A percentile compares a stretch with the other conserved stretches of the same genome.
These are phyloP conservation scores for Lasiodiplodia sp. DNA, from an alignment of 2,329 filamentous ascomycete genomes.

Conservation along the genomic window DNA sequence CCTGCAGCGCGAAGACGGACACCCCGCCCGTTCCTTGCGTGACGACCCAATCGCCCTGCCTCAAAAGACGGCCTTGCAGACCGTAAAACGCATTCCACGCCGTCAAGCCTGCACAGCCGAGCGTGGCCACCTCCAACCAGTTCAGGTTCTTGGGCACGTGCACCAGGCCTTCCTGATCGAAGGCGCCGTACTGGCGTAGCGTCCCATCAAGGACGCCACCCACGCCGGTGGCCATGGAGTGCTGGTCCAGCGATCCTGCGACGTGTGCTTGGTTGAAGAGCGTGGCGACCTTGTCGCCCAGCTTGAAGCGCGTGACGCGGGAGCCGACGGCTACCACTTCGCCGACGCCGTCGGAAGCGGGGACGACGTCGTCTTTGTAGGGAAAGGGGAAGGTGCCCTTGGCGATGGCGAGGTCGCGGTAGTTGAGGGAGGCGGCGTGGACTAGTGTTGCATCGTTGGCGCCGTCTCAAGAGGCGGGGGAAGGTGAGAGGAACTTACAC, in stretches of 20 bases:
- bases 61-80: slow-evolving; percentile 48
- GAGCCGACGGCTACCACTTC: slow-evolving; percentile 61
- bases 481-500: slow-evolving; percentile 44
- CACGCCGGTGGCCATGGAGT: slow-evolving; percentile 62
- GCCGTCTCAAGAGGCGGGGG: not conserved
- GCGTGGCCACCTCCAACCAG: slow-evolving; percentile 55
- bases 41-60: slow-evolving; percentile 60
- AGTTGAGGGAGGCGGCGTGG: slow-evolving; percentile 58
- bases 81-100: slow-evolving; percentile 64
- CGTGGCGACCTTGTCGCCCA: slow-evolving; percentile 66
- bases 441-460: slow-evolving; percentile 40
- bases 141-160: slow-evolving; percentile 63
- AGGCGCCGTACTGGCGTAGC: slow-evolving; percentile 71
- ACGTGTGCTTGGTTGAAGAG: slow-evolving; percentile 69
- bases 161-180: slow-evolving; percentile 72
- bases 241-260: slow-evolving; percentile 55
- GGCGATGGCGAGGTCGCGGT: slow-evolving; percentile 58
- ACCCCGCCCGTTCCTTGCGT: slow-evolving; percentile 77
- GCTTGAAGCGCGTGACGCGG: slow-evolving; percentile 63
- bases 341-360: slow-evolving; percentile 61
- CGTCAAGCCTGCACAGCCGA: slow-evolving; percentile 54
- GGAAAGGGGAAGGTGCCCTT: slow-evolving; percentile 49
- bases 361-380: slow-evolving; percentile 50
- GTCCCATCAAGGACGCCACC: slow-evolving; percentile 74
- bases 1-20: slow-evolving; percentile 68